Evolutionary conservation across 1,284 basidiomycete genomes (phyloP), one percentile per base, ranked within the genome.

Genomic region (Tilletia walkeri): DNA sequence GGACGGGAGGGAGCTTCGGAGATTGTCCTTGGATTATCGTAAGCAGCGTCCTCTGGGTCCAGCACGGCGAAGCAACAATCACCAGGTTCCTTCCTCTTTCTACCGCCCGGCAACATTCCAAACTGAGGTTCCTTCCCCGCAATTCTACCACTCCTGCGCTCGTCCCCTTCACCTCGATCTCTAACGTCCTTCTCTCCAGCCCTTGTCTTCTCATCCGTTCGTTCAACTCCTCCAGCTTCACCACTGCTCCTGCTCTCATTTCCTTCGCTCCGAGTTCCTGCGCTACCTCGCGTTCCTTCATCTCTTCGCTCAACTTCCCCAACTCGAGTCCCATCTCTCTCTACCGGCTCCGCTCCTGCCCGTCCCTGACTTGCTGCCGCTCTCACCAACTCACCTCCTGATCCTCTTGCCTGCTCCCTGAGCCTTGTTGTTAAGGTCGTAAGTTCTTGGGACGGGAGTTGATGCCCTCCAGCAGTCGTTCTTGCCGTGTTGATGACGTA

Each of bases 81-180:
- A 10, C 56, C 56, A 18, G 56, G 56, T 30, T 61, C 56, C 34
- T 61, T 61, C 9, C 3, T n/a, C 36, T 61, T 61, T 16, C 56
- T n/a, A 7, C 36, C 36, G 24, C 56, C 34, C 9, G 7, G 7
- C 56, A 61, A 18, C 24, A 30, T 16, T 34, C 56, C 56, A 38
- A 30, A 61, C 20, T 18, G 10, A 4, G 56, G 56, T 36, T 30
- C 56, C 14, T 34, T 16, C 14, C 56, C 56, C 34, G 56, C 56
- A 14, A 61, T 14, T 4, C 56, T 30, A 5, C 56, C 56, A 30
- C 56, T 61, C 56, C 56, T 24, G 12, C 56, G 56, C 34, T 53
- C 50, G 14, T 14, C 24, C 24, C 53, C 20, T 3, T 24, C 24
- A 18, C 16, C 50, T 30, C 36, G 24, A 34, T 61, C n/a, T n/a